phyloP scores from a whole-genome alignment of 2,329 filamentous ascomycete genomes.

The Phialophora chinensis region DNA sequence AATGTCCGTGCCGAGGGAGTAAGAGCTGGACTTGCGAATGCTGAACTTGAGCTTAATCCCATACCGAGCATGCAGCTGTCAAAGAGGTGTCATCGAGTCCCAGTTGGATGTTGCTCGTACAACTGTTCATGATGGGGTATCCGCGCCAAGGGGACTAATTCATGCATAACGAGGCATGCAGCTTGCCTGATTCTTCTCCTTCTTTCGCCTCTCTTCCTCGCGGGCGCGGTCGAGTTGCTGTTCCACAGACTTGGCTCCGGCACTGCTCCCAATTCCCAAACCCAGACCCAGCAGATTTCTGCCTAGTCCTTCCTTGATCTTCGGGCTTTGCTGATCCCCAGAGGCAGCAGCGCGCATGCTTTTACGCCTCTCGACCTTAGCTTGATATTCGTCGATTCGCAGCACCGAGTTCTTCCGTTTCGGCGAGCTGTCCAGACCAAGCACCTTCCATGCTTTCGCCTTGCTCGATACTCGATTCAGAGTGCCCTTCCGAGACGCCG shows the following conservation, averaged over 20 bases:
- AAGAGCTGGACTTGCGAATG: background rate
- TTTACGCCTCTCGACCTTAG: conserved; percentile 33
- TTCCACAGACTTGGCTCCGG: conserved; percentile 26
- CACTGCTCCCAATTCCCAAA: conserved; percentile 24
- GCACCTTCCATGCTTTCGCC: conserved; percentile 34
- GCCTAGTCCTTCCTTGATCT: conserved; percentile 31
- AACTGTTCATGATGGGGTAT: background rate
- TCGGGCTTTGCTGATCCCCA: conserved; percentile 7
- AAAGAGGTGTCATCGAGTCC: background rate
- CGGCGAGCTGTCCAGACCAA: conserved; percentile 26
- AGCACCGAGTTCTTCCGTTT: conserved; percentile 32
- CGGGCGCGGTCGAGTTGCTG: conserved; percentile 28
- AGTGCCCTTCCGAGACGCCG: conserved; percentile 14
- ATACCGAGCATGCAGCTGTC: background rate
- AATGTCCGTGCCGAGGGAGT: background rate
- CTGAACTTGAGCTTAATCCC: background rate
- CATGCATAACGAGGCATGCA: conserved; percentile 26
- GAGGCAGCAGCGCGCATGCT: conserved; percentile 28
- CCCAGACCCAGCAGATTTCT: conserved; percentile 31
- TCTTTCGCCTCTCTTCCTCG: conserved; percentile 31
- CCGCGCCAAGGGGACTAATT: background rate
- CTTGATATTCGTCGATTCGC: conserved; percentile 36
- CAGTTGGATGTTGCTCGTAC: background rate
- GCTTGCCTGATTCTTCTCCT: conserved; percentile 40
- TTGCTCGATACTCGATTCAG: conserved; percentile 21